Conservation (phyloP, 2,329 filamentous ascomycete genomes). For the Akanthomyces lecanii region DNA sequence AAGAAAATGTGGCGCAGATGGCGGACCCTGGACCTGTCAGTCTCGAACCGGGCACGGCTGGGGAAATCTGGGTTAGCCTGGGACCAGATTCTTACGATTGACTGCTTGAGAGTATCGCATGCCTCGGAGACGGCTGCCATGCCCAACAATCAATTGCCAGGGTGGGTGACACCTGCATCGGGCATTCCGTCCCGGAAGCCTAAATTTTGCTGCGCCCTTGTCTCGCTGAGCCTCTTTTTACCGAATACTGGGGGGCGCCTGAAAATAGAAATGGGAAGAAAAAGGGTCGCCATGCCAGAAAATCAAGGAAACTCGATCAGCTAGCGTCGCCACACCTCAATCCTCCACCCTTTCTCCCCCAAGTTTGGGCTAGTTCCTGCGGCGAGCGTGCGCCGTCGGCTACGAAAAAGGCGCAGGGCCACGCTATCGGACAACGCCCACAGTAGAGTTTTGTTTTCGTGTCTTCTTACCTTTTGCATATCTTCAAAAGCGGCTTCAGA, state of each 20-base stretch:
- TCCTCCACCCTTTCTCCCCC: no score
- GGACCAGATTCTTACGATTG: background rate
- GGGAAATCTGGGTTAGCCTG: background rate
- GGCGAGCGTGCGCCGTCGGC: constrained; percentile 1
- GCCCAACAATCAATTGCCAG: background rate
- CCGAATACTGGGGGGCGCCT: background rate
- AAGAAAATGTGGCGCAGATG: no score
- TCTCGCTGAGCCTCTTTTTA: background rate
- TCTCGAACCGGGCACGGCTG: background rate
- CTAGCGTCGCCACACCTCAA: constrained; percentile 7
- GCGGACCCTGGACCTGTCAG: no score
- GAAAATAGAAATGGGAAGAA: constrained; percentile 1
- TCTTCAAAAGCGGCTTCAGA: background rate
- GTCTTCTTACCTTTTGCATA: background rate
- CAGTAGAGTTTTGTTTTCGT: background rate
- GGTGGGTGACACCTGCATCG: background rate
- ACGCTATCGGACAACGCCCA: constrained; percentile 2
- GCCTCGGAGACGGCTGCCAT: background rate
- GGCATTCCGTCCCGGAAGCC: background rate
- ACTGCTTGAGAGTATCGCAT: background rate
- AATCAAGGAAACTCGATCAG: constrained; percentile 13
- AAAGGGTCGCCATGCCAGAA: constrained; percentile 1
- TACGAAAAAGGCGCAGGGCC: constrained; percentile 3
- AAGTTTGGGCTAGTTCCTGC: constrained; percentile 6
- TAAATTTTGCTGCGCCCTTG: background rate